Percentiles rank a stretch among this genome's conserved stretches.
Conservation (phyloP, 164 flowering plant genomes). For the Chloranthus sessilifolius region DNA sequence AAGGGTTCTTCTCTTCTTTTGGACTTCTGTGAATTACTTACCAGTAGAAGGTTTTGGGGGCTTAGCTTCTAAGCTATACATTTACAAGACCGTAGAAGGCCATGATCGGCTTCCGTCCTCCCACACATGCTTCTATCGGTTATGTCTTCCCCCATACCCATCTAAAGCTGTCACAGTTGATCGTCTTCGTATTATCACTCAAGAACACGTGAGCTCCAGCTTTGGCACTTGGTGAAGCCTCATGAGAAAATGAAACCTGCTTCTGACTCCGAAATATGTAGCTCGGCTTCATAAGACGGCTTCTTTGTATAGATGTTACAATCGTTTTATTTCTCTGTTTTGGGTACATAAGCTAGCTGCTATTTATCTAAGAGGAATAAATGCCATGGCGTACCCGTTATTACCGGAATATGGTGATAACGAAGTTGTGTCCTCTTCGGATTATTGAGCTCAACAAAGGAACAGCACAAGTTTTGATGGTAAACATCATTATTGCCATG, state of each 20-base stretch:
- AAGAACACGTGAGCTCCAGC: constrained; percentile 25
- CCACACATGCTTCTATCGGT: constrained; percentile 33
- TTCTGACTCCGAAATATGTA: too few relatives aligned
- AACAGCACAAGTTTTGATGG: too few relatives aligned
- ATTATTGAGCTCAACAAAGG: too few relatives aligned
- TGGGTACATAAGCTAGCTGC: too few relatives aligned
- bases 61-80: constrained; percentile 54
- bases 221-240: constrained; percentile 22
- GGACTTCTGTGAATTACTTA: constrained; percentile 82
- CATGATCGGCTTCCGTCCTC: constrained; percentile 44
- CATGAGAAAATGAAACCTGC: too few relatives aligned
- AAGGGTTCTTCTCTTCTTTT: constrained; percentile 72
- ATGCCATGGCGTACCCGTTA: too few relatives aligned
- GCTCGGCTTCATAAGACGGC: too few relatives aligned
- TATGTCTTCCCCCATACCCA: constrained; percentile 24
- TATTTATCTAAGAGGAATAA: too few relatives aligned
- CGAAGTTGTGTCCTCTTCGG: too few relatives aligned
- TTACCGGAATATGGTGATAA: too few relatives aligned
- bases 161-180: constrained; percentile 20
- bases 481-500: too few relatives aligned
- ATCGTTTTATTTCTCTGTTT: background rate
- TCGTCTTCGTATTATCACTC: constrained; percentile 21
- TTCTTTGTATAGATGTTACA: background rate
- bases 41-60: constrained; percentile 85
- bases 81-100: constrained; percentile 42